phyloP scores from a whole-genome alignment of 768 basidiomycete species.

The Russula earlei region DNA sequence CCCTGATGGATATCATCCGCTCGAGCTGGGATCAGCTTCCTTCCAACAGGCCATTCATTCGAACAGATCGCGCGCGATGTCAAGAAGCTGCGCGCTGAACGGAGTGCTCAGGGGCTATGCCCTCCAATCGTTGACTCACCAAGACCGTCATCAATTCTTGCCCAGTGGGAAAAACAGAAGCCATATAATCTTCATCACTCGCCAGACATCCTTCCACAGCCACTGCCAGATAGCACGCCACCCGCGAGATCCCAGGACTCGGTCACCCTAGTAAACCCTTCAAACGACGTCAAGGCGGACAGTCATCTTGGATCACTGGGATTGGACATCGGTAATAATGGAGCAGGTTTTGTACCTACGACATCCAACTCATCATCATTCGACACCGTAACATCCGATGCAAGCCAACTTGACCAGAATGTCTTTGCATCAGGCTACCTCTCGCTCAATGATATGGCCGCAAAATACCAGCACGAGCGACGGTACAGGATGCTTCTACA shows the following conservation, averaged over 20 bases:
- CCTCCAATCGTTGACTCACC: slow-evolving; percentile 28
- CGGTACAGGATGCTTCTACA: slow-evolving; percentile 56
- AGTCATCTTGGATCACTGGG: background rate
- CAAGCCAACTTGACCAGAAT: background rate
- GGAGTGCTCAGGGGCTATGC: slow-evolving; percentile 22
- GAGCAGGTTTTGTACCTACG: background rate
- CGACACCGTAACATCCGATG: slow-evolving; percentile 2
- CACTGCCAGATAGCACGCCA: slow-evolving; percentile 10
- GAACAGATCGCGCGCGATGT: slow-evolving; percentile 37
- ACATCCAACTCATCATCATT: background rate
- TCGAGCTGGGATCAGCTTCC: slow-evolving; percentile 52
- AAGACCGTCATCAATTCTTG: slow-evolving; percentile 21
- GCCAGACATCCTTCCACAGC: slow-evolving; percentile 23
- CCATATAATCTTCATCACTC: slow-evolving; percentile 20
- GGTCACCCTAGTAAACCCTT: background rate
- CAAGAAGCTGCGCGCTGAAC: slow-evolving; percentile 35
- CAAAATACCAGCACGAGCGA: slow-evolving; percentile 47
- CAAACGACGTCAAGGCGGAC: background rate
- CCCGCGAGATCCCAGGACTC: background rate
- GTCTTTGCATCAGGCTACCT: slow-evolving; percentile 27
- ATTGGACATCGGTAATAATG: background rate
- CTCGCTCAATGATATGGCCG: slow-evolving; percentile 33
- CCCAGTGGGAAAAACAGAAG: slow-evolving; percentile 14
- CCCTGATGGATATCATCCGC: slow-evolving; percentile 37
- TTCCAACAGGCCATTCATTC: slow-evolving; percentile 43